Evolutionary conservation across 495 filamentous ascomycete species (phyloP), one percentile per base, ranked within the genome.

Genomic region (Cercophora sp.): DNA sequence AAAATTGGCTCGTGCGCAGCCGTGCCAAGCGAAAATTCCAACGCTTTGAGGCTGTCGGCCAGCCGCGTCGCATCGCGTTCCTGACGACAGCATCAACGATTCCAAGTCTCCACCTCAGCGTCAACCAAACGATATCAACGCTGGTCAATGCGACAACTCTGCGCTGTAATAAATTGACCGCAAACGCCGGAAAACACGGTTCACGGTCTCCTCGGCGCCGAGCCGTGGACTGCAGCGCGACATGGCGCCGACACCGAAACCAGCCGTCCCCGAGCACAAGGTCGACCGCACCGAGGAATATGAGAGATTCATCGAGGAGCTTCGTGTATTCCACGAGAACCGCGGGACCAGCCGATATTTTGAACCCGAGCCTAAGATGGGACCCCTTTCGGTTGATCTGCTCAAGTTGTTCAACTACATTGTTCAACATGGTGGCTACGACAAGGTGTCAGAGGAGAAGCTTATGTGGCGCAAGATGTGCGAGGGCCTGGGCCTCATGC

Each of bases 361-460:
- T n/a, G n/a, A n/a, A n/a, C 76, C 79, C 27, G 82, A 88, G 63
- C 87, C 88, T 16, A 83, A 83, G 65, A 80, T 92, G 54, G 87
- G 86, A 35, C 76, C 70, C 52, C 80, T 81, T 48, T 80, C 81
- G 35, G 78, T 91, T 54, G 85, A 92, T 50, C 73, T 93, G 5
- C 70, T 81, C 54, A 79, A 83, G 48, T 72, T 91, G 19, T 92
- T 84, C 72, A 82, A 86, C 24, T 72, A 76, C 36, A 85, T 92
- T 11, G 73, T 82, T 34, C 74, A 78, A 2, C 79, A 83, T 42
- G 88, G 88, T 36, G 88, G 88, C 48, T 93, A 93, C 63, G 88
- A 93, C 68, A 83, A 82, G 54, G 80, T 90, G 25, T 89, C 84
- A 25, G 82, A 82, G 29, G 86, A 89, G 58, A 89, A 89, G 71